Evolutionary conservation across 1,139 yeast species (phyloP).

Genomic region (Magnusiomyces sp.): DNA sequence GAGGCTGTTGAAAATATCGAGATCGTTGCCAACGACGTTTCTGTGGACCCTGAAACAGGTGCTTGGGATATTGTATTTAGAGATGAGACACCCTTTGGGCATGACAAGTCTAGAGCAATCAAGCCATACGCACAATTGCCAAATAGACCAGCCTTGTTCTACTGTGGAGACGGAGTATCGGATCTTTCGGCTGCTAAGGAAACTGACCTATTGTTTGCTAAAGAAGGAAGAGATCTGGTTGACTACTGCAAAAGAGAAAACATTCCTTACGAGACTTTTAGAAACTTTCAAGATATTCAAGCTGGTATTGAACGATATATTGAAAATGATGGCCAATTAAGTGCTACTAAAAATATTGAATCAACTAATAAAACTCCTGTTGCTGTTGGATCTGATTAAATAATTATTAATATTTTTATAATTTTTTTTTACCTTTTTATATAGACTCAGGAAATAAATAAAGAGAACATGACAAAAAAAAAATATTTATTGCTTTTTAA

Average conservation of each 20-base stretch:
- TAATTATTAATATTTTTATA: no score
- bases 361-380: background rate
- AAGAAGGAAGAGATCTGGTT: slow-evolving; percentile 82
- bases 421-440: no score
- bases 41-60: slow-evolving; percentile 41
- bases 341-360: no score
- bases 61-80: slow-evolving; percentile 79
- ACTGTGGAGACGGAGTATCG: slow-evolving; percentile 96
- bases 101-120: slow-evolving; percentile 82
- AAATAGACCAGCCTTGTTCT: slow-evolving; percentile 57
- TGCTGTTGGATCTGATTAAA: no score
- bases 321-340: slow-evolving; percentile 30
- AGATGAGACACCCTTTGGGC: slow-evolving; percentile 86
- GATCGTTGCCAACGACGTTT: slow-evolving; percentile 74
- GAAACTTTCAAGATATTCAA: slow-evolving; percentile 65
- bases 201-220: slow-evolving; percentile 88
- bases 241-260: slow-evolving; percentile 71
- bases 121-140: slow-evolving; percentile 45
- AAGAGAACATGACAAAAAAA: no score
- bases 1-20: slow-evolving; percentile 67
- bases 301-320: slow-evolving; percentile 42
- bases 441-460: no score
- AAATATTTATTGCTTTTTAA: no score
- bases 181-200: slow-evolving; percentile 93
- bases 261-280: slow-evolving; percentile 80